Conservation (phyloP, 441 rosid genomes). For the Aleurites moluccanus region DNA sequence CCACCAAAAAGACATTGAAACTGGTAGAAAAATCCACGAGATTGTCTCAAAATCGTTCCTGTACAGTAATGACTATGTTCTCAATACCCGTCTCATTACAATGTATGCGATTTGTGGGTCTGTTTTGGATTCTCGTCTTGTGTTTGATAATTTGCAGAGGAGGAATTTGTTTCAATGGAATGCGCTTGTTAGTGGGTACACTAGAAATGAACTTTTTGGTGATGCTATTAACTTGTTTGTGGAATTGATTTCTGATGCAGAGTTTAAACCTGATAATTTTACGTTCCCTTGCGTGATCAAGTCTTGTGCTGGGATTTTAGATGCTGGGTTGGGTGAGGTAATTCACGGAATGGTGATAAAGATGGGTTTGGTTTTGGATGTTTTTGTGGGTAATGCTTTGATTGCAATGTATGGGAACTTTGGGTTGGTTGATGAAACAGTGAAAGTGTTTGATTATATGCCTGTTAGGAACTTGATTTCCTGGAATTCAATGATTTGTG, state of each 20-base stretch:
- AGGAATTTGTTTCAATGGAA: constrained; percentile 73
- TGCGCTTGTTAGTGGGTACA: constrained; percentile 60
- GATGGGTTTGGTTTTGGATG: constrained; percentile 47
- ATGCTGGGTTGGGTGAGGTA: constrained; percentile 40
- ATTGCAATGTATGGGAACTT: constrained; percentile 52
- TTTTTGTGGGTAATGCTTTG: constrained; percentile 55
- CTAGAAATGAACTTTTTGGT: constrained; percentile 50
- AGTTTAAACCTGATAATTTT: constrained; percentile 55
- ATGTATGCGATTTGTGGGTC: constrained; percentile 61
- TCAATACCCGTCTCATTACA: constrained; percentile 54
- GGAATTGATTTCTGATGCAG: constrained; percentile 38
- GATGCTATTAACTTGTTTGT: constrained; percentile 48
- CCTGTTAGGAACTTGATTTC: constrained; percentile 59
- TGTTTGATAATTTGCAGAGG: constrained; percentile 41
- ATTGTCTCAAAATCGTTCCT: constrained; percentile 42
- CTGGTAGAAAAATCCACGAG: constrained; percentile 46
- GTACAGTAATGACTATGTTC: constrained; percentile 45
- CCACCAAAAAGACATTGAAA: constrained; percentile 40
- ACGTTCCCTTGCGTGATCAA: constrained; percentile 70
- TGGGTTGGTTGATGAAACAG: constrained; percentile 41
- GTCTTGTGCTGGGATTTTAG: constrained; percentile 54
- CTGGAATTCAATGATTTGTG: constrained; percentile 61
- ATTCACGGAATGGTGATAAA: constrained; percentile 61
- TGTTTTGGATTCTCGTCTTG: constrained; percentile 45
- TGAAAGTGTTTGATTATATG: constrained; percentile 46